Evolutionary conservation across 305 asterid genomes (phyloP).

Genomic region (Fraxinus paxiana): DNA sequence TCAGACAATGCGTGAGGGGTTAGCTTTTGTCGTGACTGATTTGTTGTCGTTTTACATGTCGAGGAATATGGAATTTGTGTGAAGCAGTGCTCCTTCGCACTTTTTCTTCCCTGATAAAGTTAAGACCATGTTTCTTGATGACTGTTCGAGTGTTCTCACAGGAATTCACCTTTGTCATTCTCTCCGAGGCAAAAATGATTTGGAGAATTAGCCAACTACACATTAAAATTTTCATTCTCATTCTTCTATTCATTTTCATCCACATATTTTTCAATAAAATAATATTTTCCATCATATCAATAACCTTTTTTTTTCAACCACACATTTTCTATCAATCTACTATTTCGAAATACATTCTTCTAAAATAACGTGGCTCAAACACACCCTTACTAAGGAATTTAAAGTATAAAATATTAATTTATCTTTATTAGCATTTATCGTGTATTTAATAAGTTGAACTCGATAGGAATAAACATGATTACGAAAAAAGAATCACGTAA

Average conservation of each 20-base stretch:
- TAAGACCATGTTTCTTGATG: conserved; percentile 19
- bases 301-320: too few species aligned
- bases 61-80: conserved; percentile 72
- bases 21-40: conserved; percentile 59
- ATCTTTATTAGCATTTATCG: neutral
- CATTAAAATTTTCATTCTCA: too few species aligned
- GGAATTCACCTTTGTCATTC: conserved; percentile 6
- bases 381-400: conserved; percentile 1
- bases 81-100: conserved; percentile 56
- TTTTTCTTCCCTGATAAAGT: conserved; percentile 21
- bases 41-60: conserved; percentile 45
- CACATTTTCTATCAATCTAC: too few species aligned
- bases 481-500: neutral
- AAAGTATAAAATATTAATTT: conserved; percentile 3
- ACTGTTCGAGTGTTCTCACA: conserved; percentile 37
- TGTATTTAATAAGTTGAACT: neutral
- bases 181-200: neutral
- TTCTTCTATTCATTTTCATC: too few species aligned
- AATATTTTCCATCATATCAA: too few species aligned
- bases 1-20: conserved; percentile 49
- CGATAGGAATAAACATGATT: neutral
- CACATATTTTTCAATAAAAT: too few species aligned
- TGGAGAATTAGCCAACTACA: neutral
- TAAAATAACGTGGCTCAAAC: too few species aligned
- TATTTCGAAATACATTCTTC: too few species aligned